Conservation (phyloP, 371 early-diverging fungal species). For the Parasitella parasitica region DNA sequence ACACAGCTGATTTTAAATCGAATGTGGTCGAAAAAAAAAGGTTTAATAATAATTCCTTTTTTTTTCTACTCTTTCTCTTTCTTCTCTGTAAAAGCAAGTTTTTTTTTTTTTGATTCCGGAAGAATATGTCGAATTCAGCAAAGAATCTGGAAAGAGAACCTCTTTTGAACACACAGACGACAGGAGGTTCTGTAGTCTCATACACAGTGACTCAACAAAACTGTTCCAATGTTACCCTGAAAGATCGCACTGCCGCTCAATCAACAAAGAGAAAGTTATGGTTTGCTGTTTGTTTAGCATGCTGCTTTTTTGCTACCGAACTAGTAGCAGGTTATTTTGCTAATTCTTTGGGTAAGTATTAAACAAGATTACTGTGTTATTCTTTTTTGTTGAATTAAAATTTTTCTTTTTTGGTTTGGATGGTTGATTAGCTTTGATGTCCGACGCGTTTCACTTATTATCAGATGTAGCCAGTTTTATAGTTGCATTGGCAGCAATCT, state of each 20-base stretch:
- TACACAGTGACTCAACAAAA: constrained; percentile 25
- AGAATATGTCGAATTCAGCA: not conserved
- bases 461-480: constrained; percentile 75
- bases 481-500: constrained; percentile 71
- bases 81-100: not conserved
- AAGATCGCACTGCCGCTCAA: constrained; percentile 17
- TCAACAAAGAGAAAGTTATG: constrained; percentile 47
- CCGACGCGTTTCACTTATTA: constrained; percentile 77
- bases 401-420: constrained; percentile 1
- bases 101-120: not conserved
- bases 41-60: not conserved
- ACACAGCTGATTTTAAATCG: too few species aligned
- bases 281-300: constrained; percentile 57
- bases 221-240: constrained; percentile 37
- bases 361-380: not conserved
- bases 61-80: not conserved
- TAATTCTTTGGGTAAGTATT: constrained; percentile 50
- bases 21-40: not conserved
- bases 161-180: constrained; percentile 1
- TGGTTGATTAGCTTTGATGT: constrained; percentile 58
- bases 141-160: constrained; percentile 21
- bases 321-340: constrained; percentile 70
- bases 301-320: constrained; percentile 69
- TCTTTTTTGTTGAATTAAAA: not conserved
- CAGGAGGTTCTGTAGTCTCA: constrained; percentile 21